Percentiles rank a stretch among this genome's conserved stretches.
Evolutionary conservation across 2,329 filamentous ascomycete species (phyloP).

Genomic region (Sporothrix curviconia): DNA sequence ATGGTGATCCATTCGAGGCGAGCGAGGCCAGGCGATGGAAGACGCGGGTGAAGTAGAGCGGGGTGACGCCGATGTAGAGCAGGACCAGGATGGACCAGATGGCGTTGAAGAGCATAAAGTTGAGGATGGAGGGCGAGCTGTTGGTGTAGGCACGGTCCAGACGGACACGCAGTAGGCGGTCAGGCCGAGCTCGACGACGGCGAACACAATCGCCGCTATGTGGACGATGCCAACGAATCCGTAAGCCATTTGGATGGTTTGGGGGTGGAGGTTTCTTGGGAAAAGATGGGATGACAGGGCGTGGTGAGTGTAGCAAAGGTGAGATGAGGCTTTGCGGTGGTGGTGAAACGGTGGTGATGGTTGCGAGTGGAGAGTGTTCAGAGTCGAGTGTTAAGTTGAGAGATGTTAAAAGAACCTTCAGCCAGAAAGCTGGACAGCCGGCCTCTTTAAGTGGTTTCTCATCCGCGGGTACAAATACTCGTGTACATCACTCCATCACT

Average conservation of each 20-base stretch:
- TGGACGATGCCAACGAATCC: slow-evolving; percentile 58
- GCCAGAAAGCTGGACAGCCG: too few relatives aligned
- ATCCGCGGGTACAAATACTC: too few relatives aligned
- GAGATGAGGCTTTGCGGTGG: background rate
- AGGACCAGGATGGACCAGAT: slow-evolving; percentile 71
- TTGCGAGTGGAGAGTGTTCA: too few relatives aligned
- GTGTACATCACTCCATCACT: too few relatives aligned
- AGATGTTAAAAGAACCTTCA: too few relatives aligned
- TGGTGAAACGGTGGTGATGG: too few relatives aligned
- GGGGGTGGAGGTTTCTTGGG: background rate
- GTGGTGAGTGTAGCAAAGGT: background rate
- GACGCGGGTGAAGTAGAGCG: slow-evolving; percentile 52
- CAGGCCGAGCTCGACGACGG: slow-evolving; percentile 68
- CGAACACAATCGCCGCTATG: slow-evolving; percentile 58
- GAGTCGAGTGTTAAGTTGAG: too few relatives aligned
- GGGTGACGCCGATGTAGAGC: slow-evolving; percentile 62
- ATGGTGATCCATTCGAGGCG: slow-evolving; percentile 65
- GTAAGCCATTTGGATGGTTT: slow-evolving; percentile 40
- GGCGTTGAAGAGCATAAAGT: slow-evolving; percentile 74
- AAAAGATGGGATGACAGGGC: too few relatives aligned
- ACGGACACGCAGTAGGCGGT: slow-evolving; percentile 59
- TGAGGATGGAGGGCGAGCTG: slow-evolving; percentile 49
- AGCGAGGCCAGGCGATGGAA: slow-evolving; percentile 62
- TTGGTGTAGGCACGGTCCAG: slow-evolving; percentile 31
- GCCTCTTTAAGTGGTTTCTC: too few relatives aligned